Conservation (phyloP, 225 moss, liverwort and hornwort species). For the Marchantia polymorpha region DNA sequence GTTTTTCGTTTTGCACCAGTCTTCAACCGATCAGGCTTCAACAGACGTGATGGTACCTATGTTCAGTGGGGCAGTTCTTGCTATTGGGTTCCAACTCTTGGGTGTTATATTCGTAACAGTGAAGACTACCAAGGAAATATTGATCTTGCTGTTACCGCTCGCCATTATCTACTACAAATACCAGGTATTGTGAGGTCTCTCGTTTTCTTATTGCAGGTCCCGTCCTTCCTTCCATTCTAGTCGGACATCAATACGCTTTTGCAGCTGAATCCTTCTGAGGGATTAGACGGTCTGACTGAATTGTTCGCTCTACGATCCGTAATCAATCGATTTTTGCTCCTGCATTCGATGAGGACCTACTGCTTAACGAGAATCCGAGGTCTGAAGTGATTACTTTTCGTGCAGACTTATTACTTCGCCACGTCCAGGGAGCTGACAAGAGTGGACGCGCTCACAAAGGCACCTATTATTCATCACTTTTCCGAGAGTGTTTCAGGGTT, state of each 20-base stretch:
- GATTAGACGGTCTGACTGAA: no score
- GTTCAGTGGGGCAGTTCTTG: slow-evolving; percentile 42
- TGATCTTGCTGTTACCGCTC: slow-evolving; percentile 38
- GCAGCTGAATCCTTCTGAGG: no score
- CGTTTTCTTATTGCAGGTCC: no score
- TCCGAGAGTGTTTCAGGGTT: slow-evolving; percentile 58
- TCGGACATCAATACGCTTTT: no score
- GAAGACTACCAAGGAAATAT: slow-evolving; percentile 42
- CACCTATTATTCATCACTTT: slow-evolving; percentile 64
- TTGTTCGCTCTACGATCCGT: no score
- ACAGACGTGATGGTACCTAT: slow-evolving; percentile 44
- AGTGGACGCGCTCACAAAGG: slow-evolving; percentile 64
- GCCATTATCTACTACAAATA: slow-evolving; percentile 38
- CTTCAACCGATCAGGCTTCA: slow-evolving; percentile 57
- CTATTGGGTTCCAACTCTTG: slow-evolving; percentile 44
- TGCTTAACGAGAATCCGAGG: background rate
- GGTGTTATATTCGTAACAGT: slow-evolving; percentile 48
- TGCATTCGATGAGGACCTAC: background rate
- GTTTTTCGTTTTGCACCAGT: slow-evolving; percentile 28
- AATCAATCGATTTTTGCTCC: no score
- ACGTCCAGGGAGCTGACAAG: slow-evolving; percentile 65
- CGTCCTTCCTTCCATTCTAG: no score
- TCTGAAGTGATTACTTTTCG: background rate
- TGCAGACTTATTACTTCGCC: slow-evolving; percentile 52
- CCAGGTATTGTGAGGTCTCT: slow-evolving; percentile 36